Percentiles rank a stretch among this genome's conserved stretches.
Conservation (phyloP, 164 flowering plant species). For the Macadamia tetraphylla region DNA sequence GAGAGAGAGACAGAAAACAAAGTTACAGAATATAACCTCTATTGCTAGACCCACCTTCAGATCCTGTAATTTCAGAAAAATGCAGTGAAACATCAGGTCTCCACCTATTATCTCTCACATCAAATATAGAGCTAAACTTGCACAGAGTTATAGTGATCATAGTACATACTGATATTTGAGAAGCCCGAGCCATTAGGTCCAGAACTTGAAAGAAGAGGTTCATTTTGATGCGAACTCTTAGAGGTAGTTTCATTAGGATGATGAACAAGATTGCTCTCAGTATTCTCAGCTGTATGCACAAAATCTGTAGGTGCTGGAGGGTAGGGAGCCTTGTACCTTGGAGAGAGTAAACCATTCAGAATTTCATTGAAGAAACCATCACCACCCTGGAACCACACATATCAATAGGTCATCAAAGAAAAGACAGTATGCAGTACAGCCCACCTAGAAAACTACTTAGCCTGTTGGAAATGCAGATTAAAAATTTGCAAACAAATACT, state of each 20-base stretch:
- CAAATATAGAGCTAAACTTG: constrained; percentile 9
- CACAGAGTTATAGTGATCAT: background rate
- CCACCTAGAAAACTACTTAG: background rate
- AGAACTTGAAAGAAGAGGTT: constrained; percentile 48
- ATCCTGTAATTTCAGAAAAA: constrained; percentile 35
- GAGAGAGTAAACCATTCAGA: constrained; percentile 72
- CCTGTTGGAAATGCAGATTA: background rate
- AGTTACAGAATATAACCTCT: constrained; percentile 27
- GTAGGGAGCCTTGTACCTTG: constrained; percentile 63
- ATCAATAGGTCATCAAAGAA: background rate
- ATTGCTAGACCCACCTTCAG: constrained; percentile 22
- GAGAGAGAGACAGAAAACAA: background rate
- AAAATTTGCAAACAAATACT: background rate
- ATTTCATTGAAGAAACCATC: constrained; percentile 97
- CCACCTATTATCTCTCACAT: constrained; percentile 7
- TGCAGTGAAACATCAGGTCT: constrained; percentile 14
- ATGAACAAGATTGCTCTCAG: constrained; percentile 11
- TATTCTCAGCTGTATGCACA: constrained; percentile 23
- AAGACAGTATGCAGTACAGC: background rate
- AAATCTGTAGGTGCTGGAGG: constrained; percentile 74
- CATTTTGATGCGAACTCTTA: constrained; percentile 29
- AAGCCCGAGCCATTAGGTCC: constrained; percentile 18
- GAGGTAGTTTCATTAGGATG: constrained; percentile 21
- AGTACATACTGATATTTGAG: constrained; percentile 38
- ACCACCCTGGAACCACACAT: constrained; percentile 62